These are phyloP conservation scores for Microbotryomycetes sp. DNA, from an alignment of 1,284 basidiomycete genomes.

Conservation along the genomic window DNA sequence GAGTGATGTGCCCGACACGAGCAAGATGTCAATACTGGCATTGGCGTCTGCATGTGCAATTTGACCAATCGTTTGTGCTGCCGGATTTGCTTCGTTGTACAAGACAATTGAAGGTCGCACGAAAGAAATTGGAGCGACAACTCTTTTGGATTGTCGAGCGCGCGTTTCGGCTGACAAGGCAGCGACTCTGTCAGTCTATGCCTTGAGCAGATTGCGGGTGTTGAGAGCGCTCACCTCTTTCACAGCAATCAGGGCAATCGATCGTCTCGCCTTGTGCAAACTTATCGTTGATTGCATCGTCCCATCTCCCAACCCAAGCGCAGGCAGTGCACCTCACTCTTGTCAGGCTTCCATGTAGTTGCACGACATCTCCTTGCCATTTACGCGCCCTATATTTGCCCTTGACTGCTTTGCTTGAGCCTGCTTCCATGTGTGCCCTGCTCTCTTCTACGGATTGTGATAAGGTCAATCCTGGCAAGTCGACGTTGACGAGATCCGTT, in stretches of 20 bases:
- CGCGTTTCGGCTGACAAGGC: constrained; percentile 58
- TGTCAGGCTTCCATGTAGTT: constrained; percentile 21
- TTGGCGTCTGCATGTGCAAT: constrained; percentile 66
- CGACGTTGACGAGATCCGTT: constrained; percentile 10
- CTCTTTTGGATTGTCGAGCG: constrained; percentile 68
- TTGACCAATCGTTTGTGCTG: constrained; percentile 74
- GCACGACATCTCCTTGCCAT: constrained; percentile 20
- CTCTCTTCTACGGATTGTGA: not conserved
- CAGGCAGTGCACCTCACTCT: constrained; percentile 22
- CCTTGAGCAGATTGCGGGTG: not conserved
- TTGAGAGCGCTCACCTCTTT: constrained; percentile 12
- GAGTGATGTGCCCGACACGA: constrained; percentile 93
- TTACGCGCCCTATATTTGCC: constrained; percentile 17
- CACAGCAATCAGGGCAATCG: constrained; percentile 20
- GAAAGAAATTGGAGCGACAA: constrained; percentile 61
- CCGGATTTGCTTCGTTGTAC: constrained; percentile 71
- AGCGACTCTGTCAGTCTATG: not conserved
- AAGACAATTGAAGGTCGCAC: constrained; percentile 82
- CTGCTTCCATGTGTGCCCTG: not conserved
- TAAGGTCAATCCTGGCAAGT: constrained; percentile 10
- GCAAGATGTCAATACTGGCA: constrained; percentile 74
- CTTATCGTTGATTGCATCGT: not conserved
- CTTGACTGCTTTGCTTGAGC: not conserved
- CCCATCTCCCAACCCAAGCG: constrained; percentile 21
- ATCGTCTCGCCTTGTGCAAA: constrained; percentile 10